Base-by-base conservation (phyloP, 495 filamentous ascomycete genomes). In the Penicillium ochrochloron region DNA sequence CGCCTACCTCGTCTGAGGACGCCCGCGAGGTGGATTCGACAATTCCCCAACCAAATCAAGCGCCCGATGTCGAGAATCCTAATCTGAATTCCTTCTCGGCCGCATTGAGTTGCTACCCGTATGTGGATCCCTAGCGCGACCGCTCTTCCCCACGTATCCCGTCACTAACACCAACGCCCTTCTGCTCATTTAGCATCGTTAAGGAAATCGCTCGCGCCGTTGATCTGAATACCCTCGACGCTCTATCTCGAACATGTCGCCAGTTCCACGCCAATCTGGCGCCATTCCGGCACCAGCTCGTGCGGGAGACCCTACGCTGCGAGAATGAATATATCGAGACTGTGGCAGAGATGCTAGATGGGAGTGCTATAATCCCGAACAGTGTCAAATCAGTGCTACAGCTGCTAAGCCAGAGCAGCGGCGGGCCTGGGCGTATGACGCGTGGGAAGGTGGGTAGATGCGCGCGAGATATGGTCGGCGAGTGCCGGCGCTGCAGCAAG, bases 31-130 rank as follows among this genome's bases (percentile, higher is more conserved):
- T 19, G 3, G 41, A 35, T n/a, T 9, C 55, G 10, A 11, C 17
- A 3, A 19, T n/a, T 19, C 9, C 25, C 15, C 29, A 19, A 15
- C 14, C 51, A 3, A 21, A 21, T 15, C 35, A 19, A 25, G 57
- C 42, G 37, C 29, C 46, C 2, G 35, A 19, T 7, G 50, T 19
- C 51, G 42, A 54, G 56, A 87, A 86, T 77, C 85, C 82, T 50
- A 94, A 92, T 71, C 73, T 82, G 70, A 90, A 87, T 78, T 81
- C 82, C 59, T 89, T 94, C 80, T 90, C 92, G 34, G 84, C 86
- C 71, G 89, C 91, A 66, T 81, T 97, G 78, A 88, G 88, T 67
- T 95, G 92, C 80, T 97, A 97, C 84, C 93, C 93, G 93, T 97
- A 82, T 75, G 85, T 75, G 35, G 65, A 46, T 54, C 23, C 52